phyloP scores from a whole-genome alignment of 331 rosid species.

The Quercus tomentella region DNA sequence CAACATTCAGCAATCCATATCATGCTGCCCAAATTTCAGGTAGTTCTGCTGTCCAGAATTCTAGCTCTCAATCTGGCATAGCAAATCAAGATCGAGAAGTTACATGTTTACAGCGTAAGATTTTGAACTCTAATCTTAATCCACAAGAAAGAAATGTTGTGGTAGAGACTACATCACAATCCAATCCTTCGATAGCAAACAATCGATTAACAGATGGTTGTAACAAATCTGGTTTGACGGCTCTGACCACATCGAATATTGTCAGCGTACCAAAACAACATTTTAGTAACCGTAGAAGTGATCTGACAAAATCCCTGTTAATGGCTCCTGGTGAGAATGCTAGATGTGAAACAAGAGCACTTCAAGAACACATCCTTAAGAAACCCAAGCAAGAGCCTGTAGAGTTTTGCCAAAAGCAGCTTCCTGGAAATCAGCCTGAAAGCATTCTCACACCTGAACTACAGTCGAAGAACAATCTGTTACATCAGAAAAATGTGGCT shows the following conservation, averaged over 20 bases:
- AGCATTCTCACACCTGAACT: conserved; percentile 10
- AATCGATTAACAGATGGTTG: not conserved
- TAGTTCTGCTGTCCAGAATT: conserved; percentile 13
- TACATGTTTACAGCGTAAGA: not conserved
- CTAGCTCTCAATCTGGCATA: conserved; percentile 10
- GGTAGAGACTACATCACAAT: not conserved
- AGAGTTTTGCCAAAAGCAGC: conserved; percentile 16
- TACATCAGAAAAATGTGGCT: conserved; percentile 9
- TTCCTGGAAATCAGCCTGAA: conserved; percentile 14
- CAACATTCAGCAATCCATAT: not conserved
- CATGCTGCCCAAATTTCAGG: not conserved
- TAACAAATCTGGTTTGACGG: not conserved
- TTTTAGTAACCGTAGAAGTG: not conserved
- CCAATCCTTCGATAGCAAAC: not conserved
- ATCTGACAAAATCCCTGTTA: not conserved
- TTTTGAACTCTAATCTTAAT: not conserved
- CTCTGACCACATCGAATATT: not conserved
- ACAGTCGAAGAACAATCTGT: not conserved
- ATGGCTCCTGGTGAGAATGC: not conserved
- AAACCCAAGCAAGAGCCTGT: conserved; percentile 29
- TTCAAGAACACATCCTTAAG: conserved; percentile 7
- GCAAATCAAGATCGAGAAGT: conserved; percentile 2
- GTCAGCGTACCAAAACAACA: not conserved
- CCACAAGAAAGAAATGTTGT: not conserved
- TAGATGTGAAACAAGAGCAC: conserved; percentile 1